A percentile compares a stretch with the other conserved stretches of the same genome.
Conservation (phyloP, 306 rosid genomes). For the Pyrus bretschneideri region DNA sequence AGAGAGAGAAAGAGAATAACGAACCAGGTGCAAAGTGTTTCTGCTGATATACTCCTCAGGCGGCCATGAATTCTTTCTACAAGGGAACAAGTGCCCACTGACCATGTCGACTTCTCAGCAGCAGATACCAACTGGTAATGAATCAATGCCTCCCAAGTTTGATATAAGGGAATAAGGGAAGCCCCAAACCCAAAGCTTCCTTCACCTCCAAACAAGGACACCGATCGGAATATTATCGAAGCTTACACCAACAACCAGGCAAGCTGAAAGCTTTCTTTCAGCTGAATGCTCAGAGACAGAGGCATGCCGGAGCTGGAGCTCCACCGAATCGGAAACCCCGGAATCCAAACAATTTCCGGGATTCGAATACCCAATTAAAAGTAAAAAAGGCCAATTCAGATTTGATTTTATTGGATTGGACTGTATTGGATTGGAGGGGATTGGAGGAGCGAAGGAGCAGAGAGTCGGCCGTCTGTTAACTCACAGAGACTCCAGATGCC, state of each 20-base stretch:
- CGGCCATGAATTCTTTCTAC: slow-evolving; percentile 95
- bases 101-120: slow-evolving; percentile 40
- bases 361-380: neutral
- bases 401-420: slow-evolving; percentile 12
- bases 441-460: neutral
- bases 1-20: neutral
- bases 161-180: neutral
- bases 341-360: neutral
- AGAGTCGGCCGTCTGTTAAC: slow-evolving; percentile 18
- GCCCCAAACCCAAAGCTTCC: neutral
- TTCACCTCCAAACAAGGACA: slow-evolving; percentile 8
- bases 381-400: neutral
- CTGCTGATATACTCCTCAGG: slow-evolving; percentile 77
- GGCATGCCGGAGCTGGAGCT: neutral
- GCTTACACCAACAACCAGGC: too few relatives aligned
- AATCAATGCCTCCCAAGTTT: neutral
- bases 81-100: slow-evolving; percentile 59
- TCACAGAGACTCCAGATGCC: neutral
- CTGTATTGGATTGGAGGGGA: neutral
- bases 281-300: neutral
- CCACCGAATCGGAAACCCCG: slow-evolving; percentile 6
- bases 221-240: neutral
- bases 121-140: neutral
- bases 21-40: slow-evolving; percentile 71
- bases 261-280: neutral